These are phyloP conservation scores for Vitis hybrid DNA, from an alignment of 177 flowering plant species.

Conservation along the genomic window DNA sequence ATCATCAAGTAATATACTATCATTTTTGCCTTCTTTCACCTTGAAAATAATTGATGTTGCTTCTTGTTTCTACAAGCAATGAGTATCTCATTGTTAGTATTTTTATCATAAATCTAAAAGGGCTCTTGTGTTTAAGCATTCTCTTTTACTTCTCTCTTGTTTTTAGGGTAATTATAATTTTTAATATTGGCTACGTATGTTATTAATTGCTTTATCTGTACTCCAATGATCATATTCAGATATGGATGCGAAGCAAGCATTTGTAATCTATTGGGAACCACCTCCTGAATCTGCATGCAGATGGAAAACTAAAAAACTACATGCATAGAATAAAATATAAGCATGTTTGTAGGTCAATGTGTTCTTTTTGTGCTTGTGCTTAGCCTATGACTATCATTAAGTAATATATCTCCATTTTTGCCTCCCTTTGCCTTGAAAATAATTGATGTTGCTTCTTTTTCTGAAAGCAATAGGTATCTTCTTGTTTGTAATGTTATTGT, in stretches of 20 bases:
- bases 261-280: slow-evolving; percentile 95
- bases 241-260: slow-evolving; percentile 71
- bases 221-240: slow-evolving; percentile 36
- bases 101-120: neutral
- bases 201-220: slow-evolving; percentile 7
- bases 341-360: no score
- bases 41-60: neutral
- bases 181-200: neutral
- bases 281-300: slow-evolving; percentile 71
- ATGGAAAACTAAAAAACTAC: slow-evolving; percentile 41
- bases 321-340: no score
- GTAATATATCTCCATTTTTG: neutral
- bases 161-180: neutral
- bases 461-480: neutral
- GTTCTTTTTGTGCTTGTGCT: no score
- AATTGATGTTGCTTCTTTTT: neutral
- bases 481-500: neutral
- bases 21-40: neutral
- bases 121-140: neutral
- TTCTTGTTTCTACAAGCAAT: neutral
- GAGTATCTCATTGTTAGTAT: neutral
- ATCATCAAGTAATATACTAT: neutral
- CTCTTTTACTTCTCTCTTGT: neutral
- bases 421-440: neutral
- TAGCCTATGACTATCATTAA: no score